phyloP scores from a whole-genome alignment of 208 protist species.

The Trichomonas gallinae region DNA sequence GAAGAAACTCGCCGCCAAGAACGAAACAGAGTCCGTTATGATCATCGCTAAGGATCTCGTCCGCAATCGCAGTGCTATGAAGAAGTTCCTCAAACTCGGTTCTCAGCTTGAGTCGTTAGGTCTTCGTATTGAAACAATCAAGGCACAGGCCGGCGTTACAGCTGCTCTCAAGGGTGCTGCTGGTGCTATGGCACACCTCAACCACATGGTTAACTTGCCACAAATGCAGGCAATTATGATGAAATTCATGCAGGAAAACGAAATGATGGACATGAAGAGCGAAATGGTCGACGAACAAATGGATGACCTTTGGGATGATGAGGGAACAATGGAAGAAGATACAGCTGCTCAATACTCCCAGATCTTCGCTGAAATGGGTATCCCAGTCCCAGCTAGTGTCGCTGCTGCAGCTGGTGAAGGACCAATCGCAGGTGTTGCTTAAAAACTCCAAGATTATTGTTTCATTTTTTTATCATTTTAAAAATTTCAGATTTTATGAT shows the following conservation, averaged over 20 bases:
- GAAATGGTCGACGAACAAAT: conserved; percentile 15
- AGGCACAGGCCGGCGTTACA: not conserved
- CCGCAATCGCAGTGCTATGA: not conserved
- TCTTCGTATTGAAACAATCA: conserved; percentile 17
- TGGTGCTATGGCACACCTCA: not conserved
- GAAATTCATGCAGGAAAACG: conserved; percentile 5
- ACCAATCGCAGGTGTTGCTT: not conserved
- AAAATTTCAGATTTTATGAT: too few relatives aligned
- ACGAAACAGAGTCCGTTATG: not conserved
- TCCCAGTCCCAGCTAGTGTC: not conserved
- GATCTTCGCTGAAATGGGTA: not conserved
- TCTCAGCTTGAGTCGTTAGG: not conserved
- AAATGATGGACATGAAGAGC: conserved; percentile 13
- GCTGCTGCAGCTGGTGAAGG: not conserved
- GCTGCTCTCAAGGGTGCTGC: not conserved
- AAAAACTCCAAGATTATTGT: not conserved
- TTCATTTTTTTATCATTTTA: too few relatives aligned
- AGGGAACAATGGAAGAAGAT: not conserved
- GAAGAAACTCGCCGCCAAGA: not conserved
- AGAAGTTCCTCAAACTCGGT: not conserved
- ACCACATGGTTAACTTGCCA: not conserved
- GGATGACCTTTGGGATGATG: conserved; percentile 2
- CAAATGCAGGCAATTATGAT: not conserved
- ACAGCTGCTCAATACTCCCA: not conserved
- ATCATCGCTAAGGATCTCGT: not conserved